These are phyloP conservation scores for Musa troglodytarum DNA, from an alignment of 176 grass and related monocot genomes.

Conservation along the genomic window DNA sequence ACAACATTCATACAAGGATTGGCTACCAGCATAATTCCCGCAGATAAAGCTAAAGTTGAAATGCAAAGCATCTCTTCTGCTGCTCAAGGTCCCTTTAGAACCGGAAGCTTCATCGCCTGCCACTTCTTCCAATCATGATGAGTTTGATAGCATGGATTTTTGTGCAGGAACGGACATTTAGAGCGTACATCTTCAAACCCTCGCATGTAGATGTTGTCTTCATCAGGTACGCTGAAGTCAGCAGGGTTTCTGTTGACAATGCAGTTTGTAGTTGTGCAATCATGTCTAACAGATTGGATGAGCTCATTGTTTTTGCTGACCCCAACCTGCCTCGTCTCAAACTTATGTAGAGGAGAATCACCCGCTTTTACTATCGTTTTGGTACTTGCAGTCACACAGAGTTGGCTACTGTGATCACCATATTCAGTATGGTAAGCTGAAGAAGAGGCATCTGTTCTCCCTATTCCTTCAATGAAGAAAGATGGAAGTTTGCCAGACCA, in stretches of 20 bases:
- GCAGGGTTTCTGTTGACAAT: slow-evolving; percentile 15
- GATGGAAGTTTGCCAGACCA: slow-evolving; percentile 5
- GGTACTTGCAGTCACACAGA: not conserved
- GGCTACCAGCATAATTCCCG: no score
- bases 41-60: no score
- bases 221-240: slow-evolving; percentile 4
- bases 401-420: not conserved
- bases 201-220: slow-evolving; percentile 15
- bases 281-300: not conserved
- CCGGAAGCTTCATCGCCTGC: not conserved
- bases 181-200: not conserved
- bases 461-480: not conserved
- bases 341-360: not conserved
- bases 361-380: not conserved
- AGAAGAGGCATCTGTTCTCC: not conserved
- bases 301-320: not conserved
- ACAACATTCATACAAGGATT: no score
- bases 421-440: not conserved
- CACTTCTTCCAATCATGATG: slow-evolving; percentile 9
- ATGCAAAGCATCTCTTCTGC: no score
- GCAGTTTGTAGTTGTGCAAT: not conserved
- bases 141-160: not conserved
- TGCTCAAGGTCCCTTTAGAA: not conserved
- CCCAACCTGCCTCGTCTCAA: not conserved
- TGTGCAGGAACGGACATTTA: not conserved